Percentiles rank a stretch among this genome's conserved stretches.
Conservation (phyloP, 306 rosid species). For the Carpinus viminea region DNA sequence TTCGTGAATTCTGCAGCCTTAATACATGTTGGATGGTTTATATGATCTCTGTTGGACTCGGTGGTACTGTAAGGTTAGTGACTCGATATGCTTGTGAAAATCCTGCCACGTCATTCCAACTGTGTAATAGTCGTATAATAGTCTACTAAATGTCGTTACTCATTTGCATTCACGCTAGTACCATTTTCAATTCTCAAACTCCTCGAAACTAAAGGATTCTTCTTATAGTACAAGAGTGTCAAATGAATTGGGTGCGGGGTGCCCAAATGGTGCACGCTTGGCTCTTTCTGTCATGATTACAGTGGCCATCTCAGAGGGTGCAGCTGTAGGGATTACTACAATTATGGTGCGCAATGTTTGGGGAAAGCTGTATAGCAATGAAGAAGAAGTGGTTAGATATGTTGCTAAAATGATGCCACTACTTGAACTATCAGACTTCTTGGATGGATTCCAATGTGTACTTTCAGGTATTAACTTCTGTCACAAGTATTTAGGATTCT, state of each 20-base stretch:
- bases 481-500: background rate
- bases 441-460: conserved; percentile 68
- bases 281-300: conserved; percentile 49
- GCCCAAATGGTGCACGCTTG: conserved; percentile 44
- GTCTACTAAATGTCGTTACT: too few relatives aligned
- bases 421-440: conserved; percentile 60
- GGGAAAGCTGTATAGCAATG: conserved; percentile 63
- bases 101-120: too few relatives aligned
- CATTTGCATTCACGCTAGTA: too few relatives aligned
- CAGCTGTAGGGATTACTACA: conserved; percentile 34
- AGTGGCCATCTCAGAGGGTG: conserved; percentile 44
- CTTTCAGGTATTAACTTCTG: conserved; percentile 51
- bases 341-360: conserved; percentile 46
- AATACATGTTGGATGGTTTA: conserved; percentile 65
- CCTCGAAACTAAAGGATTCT: background rate
- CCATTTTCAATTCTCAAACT: too few relatives aligned
- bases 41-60: conserved; percentile 63
- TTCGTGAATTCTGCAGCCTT: conserved; percentile 33
- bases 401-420: conserved; percentile 61
- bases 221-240: conserved; percentile 29
- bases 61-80: conserved; percentile 57
- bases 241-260: conserved; percentile 60
- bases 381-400: conserved; percentile 49
- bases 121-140: too few relatives aligned
- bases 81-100: background rate